Evolutionary conservation across 2,329 filamentous ascomycete species (phyloP).

Genomic region (Xylariales sp.): DNA sequence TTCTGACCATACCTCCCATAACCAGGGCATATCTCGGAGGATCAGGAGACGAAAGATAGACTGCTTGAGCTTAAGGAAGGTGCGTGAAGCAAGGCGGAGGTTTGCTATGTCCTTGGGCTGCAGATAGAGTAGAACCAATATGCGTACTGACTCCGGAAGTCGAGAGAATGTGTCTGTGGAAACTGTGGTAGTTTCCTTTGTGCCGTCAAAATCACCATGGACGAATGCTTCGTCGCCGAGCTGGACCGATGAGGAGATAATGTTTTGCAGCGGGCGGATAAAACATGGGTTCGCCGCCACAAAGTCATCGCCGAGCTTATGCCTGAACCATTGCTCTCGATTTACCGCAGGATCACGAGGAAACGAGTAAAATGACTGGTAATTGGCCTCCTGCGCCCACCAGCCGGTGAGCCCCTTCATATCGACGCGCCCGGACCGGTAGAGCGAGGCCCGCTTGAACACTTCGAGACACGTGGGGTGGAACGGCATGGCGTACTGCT

Average conservation of each 20-base stretch:
- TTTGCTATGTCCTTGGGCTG: not conserved
- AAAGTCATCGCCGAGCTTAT: not conserved
- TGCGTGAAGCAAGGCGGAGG: not conserved
- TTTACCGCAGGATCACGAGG: constrained; percentile 1
- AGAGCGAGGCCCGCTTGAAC: constrained; percentile 1
- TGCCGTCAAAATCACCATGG: not conserved
- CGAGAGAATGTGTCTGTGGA: not conserved
- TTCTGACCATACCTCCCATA: constrained; percentile 3
- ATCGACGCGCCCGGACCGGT: not conserved
- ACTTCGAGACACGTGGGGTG: constrained; percentile 3
- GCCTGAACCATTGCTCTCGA: not conserved
- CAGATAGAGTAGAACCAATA: not conserved
- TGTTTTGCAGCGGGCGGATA: not conserved
- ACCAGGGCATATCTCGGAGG: not conserved
- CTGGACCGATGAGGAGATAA: not conserved
- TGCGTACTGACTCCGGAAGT: not conserved
- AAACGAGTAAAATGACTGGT: not conserved
- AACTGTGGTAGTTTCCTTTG: not conserved
- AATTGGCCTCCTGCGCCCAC: not conserved
- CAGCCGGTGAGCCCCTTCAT: not conserved
- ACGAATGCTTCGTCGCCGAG: not conserved
- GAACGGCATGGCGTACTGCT: constrained; percentile 2
- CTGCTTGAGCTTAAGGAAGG: not conserved
- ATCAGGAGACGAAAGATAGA: not conserved
- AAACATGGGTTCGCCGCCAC: constrained; percentile 2